These are phyloP conservation scores for Cladophialophora chaetospira DNA, from an alignment of 2,329 filamentous ascomycete species.

Conservation along the genomic window DNA sequence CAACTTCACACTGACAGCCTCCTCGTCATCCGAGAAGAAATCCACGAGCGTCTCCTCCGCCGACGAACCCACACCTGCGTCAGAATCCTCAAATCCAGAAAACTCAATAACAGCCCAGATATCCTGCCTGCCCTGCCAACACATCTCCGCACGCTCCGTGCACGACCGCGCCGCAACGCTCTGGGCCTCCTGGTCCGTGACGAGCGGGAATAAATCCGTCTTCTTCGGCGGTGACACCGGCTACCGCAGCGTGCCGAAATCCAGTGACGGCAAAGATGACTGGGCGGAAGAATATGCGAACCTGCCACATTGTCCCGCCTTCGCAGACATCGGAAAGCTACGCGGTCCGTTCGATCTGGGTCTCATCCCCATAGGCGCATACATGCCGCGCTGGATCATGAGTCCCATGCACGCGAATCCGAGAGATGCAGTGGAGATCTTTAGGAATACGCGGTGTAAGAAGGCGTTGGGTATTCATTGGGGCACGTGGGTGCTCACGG, in stretches of 20 bases:
- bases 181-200: conserved; percentile 85
- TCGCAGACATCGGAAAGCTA: conserved; percentile 76
- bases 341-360: conserved; percentile 89
- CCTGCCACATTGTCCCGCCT: conserved; percentile 74
- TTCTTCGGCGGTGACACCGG: conserved; percentile 67
- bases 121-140: conserved; percentile 81
- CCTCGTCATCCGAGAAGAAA: conserved; percentile 33
- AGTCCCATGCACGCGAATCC: conserved; percentile 84
- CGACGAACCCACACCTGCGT: conserved; percentile 28
- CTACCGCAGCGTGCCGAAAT: conserved; percentile 73
- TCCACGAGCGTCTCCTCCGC: conserved; percentile 35
- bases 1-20: conserved; percentile 64
- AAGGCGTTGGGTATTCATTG: conserved; percentile 86
- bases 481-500: conserved; percentile 84
- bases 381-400: conserved; percentile 66
- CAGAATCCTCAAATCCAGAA: conserved; percentile 27
- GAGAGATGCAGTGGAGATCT: conserved; percentile 85
- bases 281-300: conserved; percentile 67
- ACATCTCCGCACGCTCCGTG: conserved; percentile 68
- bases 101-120: conserved; percentile 69
- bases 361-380: conserved; percentile 90
- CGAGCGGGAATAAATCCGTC: conserved; percentile 54
- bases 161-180: conserved; percentile 76
- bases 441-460: conserved; percentile 76
- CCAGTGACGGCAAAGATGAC: conserved; percentile 67